These are phyloP conservation scores for Ascomycota sp. DNA, from an alignment of 2,329 filamentous ascomycete genomes.

Conservation along the genomic window DNA sequence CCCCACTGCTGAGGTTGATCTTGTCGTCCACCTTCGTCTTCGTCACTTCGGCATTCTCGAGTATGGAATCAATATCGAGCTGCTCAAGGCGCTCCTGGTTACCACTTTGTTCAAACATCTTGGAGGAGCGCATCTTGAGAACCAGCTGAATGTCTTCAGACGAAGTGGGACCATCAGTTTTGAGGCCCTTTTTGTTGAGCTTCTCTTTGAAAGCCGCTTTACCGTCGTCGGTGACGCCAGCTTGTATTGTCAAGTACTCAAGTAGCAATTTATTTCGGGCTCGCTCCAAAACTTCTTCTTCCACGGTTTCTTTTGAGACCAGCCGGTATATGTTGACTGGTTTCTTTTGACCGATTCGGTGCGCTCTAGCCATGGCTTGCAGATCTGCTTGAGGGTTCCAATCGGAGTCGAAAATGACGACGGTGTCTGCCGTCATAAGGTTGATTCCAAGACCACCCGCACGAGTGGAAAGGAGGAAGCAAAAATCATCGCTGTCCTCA, in stretches of 20 bases:
- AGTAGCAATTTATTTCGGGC: conserved; percentile 94
- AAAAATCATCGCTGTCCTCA: conserved; percentile 89
- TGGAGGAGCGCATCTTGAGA: conserved; percentile 92
- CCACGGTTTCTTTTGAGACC: conserved; percentile 94
- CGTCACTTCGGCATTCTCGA: conserved; percentile 92
- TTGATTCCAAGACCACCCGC: conserved; percentile 98
- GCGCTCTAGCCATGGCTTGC: conserved; percentile 94
- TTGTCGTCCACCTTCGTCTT: conserved; percentile 90
- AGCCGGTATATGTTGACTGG: conserved; percentile 92
- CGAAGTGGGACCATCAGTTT: conserved; percentile 63
- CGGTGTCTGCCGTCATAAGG: conserved; percentile 94
- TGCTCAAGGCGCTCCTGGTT: conserved; percentile 95
- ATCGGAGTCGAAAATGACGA: conserved; percentile 93
- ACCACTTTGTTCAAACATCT: conserved; percentile 94
- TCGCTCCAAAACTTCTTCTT: conserved; percentile 90
- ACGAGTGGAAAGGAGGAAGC: conserved; percentile 83
- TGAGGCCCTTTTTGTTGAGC: conserved; percentile 56
- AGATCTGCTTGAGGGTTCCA: conserved; percentile 98
- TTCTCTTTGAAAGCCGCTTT: conserved; percentile 59
- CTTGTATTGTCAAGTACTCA: conserved; percentile 92
- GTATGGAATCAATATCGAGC: conserved; percentile 89
- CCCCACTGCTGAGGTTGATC: conserved; percentile 79
- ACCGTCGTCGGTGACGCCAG: conserved; percentile 88
- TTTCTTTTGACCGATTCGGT: conserved; percentile 90
- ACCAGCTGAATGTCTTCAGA: conserved; percentile 93